Base-by-base conservation (phyloP, 345 rosid species). In the Gossypium arboreum region DNA sequence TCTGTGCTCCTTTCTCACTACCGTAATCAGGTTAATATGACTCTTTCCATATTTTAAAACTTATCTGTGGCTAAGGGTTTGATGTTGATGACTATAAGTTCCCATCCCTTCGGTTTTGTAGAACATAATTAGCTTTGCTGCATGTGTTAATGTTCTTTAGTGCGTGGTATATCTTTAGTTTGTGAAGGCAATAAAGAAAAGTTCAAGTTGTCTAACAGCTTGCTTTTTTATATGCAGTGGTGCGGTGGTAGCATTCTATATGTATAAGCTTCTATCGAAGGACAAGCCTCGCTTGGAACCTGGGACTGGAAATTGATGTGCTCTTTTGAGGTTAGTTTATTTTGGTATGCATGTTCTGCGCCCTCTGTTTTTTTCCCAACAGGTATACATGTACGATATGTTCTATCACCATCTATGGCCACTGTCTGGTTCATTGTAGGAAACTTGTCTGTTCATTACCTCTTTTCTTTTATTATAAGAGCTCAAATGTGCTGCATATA, bases 191-290 rank as follows among this genome's bases (percentile, higher is more conserved):
- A 29, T 44, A 64, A 16, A 43, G 22, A 39, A 34, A 72, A 55
- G 50, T 44, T 69, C 16, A 56, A 2, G 2, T 39, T 29, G 57
- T 72, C 29, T 50, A 74, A 66, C 68, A 60, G 63, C 54, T 63
- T 76, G 61, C 4, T 66, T 79, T 48, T 18, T 48, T 18, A 18
- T 82, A 52, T 84, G 84, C 83, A 94, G 98, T 81, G 95, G 94
- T n/a, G 88, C 90, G 18, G 81, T 90, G 82, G 82, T 82, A 17
- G 91, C 83, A 73, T 92, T 94, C 79, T 92, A 87, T 76, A 22
- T 87, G 13, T 94, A 88, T 78, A 90, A 86, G 87, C 78, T 92
- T 54, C 69, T 65, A 34, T 61, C 74, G 27, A 76, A 85, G 48
- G 66, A 84, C 13, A 78, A 81, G 78, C 72, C 81, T 43, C 82